phyloP scores from a whole-genome alignment of 139 green algal species.

The Edaphochlamys debaryana region DNA sequence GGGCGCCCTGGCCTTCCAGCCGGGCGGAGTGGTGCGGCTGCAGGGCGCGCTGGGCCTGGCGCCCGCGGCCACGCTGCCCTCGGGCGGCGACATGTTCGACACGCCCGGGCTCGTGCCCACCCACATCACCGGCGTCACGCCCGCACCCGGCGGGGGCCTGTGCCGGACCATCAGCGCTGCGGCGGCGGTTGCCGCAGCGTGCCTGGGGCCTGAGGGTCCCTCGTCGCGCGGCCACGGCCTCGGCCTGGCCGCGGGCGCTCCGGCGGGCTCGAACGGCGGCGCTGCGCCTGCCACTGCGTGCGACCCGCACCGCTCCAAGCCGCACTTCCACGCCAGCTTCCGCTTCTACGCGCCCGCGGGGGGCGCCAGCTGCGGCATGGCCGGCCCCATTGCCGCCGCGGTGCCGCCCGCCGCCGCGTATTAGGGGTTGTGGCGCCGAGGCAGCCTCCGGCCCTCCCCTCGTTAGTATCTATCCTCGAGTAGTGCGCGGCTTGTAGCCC shows the following conservation, averaged over 20 bases:
- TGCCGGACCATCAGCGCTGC: conserved; percentile 26
- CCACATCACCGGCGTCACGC: not conserved
- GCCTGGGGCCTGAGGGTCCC: too few relatives aligned
- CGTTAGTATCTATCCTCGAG: too few relatives aligned
- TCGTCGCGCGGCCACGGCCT: too few relatives aligned
- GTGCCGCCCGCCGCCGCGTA: not conserved
- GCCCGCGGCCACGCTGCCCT: too few relatives aligned
- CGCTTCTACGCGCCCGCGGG: not conserved
- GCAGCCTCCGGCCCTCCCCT: too few relatives aligned
- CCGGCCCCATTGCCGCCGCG: not conserved
- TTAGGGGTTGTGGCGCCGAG: too few relatives aligned
- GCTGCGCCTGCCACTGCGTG: not conserved
- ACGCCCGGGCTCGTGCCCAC: not conserved
- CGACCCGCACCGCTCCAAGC: not conserved
- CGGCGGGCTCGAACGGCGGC: not conserved
- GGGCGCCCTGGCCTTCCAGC: not conserved
- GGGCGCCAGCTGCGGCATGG: not conserved
- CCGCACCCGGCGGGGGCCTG: not conserved
- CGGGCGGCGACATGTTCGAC: too few relatives aligned
- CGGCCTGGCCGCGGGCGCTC: too few relatives aligned
- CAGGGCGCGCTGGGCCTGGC: not conserved
- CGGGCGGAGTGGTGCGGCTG: not conserved
- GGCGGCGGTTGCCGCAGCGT: not conserved
- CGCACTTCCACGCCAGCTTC: not conserved
- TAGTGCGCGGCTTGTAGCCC: too few relatives aligned